Percentiles rank a stretch among this genome's conserved stretches.
Conservation (phyloP, 352 stramenopile genomes). For the Phytophthora citricola region DNA sequence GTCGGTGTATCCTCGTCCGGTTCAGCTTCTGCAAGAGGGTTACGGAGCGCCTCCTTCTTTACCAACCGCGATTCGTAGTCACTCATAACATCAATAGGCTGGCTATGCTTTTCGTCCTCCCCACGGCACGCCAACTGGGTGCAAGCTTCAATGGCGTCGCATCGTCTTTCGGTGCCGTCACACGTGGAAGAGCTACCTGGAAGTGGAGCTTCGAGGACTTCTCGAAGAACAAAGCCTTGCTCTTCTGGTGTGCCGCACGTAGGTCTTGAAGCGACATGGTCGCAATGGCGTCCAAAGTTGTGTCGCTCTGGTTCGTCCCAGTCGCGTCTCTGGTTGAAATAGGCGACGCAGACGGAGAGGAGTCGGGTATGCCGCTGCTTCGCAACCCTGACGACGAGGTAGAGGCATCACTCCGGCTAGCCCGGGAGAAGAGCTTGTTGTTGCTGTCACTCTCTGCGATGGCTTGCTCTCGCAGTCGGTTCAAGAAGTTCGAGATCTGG, state of each 20-base stretch:
- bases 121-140: conserved; percentile 61
- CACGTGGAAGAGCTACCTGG: conserved; percentile 44
- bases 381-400: conserved; percentile 19
- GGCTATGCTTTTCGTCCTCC: conserved; percentile 85
- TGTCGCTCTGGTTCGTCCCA: conserved; percentile 32
- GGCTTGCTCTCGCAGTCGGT: conserved; percentile 74
- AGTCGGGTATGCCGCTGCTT: conserved; percentile 37
- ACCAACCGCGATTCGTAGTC: conserved; percentile 89
- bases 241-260: conserved; percentile 54
- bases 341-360: conserved; percentile 48
- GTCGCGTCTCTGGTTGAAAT: conserved; percentile 31
- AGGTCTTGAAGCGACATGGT: conserved; percentile 76
- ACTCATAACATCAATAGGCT: conserved; percentile 90
- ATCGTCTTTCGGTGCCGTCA: conserved; percentile 26
- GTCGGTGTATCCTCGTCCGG: conserved; percentile 84
- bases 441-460: conserved; percentile 79
- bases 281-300: conserved; percentile 60
- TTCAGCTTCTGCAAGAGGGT: conserved; percentile 85
- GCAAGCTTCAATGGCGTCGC: conserved; percentile 51
- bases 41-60: conserved; percentile 87
- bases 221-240: conserved; percentile 62
- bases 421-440: conserved; percentile 76
- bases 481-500: conserved; percentile 82
- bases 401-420: conserved; percentile 30
- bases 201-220: conserved; percentile 47